Conservation (phyloP, 352 stramenopile species). For the Phytophthora cryptogea region DNA sequence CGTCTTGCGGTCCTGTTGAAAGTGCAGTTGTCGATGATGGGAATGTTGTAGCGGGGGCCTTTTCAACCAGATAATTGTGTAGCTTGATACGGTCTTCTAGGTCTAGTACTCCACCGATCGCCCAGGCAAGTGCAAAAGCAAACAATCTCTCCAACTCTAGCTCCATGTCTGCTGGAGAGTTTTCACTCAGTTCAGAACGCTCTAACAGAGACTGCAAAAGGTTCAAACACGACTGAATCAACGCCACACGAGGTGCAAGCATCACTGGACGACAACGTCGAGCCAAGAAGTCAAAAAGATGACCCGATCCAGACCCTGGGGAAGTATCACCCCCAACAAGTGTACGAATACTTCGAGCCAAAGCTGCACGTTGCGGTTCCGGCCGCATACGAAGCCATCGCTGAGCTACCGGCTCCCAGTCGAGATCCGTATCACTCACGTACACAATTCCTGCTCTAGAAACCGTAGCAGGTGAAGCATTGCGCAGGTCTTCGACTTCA, state of each 20-base stretch:
- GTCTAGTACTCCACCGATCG: slow-evolving; percentile 84
- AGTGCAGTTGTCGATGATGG: slow-evolving; percentile 15
- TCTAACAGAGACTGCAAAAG: slow-evolving; percentile 63
- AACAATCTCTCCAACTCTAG: slow-evolving; percentile 87
- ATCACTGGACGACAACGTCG: slow-evolving; percentile 75
- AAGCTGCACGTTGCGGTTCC: slow-evolving; percentile 50
- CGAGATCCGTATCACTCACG: slow-evolving; percentile 80
- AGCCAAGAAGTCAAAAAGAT: slow-evolving; percentile 78
- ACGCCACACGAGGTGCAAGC: slow-evolving; percentile 58
- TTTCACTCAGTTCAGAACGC: slow-evolving; percentile 66
- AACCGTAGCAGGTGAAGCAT: slow-evolving; percentile 92
- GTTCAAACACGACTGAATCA: slow-evolving; percentile 79
- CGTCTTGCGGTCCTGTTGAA: not conserved
- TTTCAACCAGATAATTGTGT: slow-evolving; percentile 68
- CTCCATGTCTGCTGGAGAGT: slow-evolving; percentile 40
- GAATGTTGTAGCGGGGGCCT: slow-evolving; percentile 32
- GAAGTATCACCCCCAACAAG: slow-evolving; percentile 45
- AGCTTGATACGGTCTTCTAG: slow-evolving; percentile 75
- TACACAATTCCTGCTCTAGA: slow-evolving; percentile 92
- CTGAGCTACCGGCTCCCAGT: slow-evolving; percentile 74
- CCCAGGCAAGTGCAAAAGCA: slow-evolving; percentile 84
- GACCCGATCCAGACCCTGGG: slow-evolving; percentile 32
- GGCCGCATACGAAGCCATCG: slow-evolving; percentile 60
- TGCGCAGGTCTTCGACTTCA: slow-evolving; percentile 92
- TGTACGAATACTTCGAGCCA: slow-evolving; percentile 48